Conservation (phyloP, 164 flowering plant species). For the Cinnamomum micranthum region DNA sequence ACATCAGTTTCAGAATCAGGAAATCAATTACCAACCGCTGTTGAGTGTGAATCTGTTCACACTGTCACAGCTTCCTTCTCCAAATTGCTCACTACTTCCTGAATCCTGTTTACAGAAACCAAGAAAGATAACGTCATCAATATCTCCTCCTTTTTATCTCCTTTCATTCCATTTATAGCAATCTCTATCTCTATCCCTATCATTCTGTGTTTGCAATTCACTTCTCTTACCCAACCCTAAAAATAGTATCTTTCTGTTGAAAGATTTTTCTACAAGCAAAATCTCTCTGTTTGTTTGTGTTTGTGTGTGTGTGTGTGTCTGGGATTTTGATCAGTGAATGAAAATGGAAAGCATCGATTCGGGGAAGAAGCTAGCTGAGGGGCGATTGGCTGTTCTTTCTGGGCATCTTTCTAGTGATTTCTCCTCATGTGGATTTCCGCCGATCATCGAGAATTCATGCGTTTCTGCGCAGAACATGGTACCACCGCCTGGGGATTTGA, state of each 20-base stretch:
- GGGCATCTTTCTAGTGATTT: slow-evolving; percentile 42
- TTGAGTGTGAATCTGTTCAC: too few relatives aligned
- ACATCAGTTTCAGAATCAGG: too few relatives aligned
- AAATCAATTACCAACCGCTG: too few relatives aligned
- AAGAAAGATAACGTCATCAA: too few relatives aligned
- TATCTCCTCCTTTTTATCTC: too few relatives aligned
- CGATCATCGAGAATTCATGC: slow-evolving; percentile 35
- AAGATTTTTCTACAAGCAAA: too few relatives aligned
- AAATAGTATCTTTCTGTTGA: too few relatives aligned
- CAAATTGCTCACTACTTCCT: too few relatives aligned
- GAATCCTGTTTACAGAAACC: too few relatives aligned
- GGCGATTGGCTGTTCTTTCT: slow-evolving; percentile 58
- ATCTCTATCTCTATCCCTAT: not conserved
- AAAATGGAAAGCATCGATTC: not conserved
- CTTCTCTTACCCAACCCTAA: not conserved
- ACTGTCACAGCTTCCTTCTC: too few relatives aligned
- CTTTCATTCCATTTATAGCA: too few relatives aligned
- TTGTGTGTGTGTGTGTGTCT: not conserved
- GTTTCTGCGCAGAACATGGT: slow-evolving; percentile 43
- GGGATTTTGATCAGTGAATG: not conserved
- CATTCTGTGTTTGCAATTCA: not conserved
- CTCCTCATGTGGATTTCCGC: not conserved
- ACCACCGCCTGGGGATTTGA: slow-evolving; percentile 56
- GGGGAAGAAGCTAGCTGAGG: slow-evolving; percentile 25
- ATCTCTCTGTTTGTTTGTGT: too few relatives aligned